A percentile compares a stretch with the other conserved stretches of the same genome.
Conservation (phyloP, 495 filamentous ascomycete species). For the Hypoxylon lenormandii region DNA sequence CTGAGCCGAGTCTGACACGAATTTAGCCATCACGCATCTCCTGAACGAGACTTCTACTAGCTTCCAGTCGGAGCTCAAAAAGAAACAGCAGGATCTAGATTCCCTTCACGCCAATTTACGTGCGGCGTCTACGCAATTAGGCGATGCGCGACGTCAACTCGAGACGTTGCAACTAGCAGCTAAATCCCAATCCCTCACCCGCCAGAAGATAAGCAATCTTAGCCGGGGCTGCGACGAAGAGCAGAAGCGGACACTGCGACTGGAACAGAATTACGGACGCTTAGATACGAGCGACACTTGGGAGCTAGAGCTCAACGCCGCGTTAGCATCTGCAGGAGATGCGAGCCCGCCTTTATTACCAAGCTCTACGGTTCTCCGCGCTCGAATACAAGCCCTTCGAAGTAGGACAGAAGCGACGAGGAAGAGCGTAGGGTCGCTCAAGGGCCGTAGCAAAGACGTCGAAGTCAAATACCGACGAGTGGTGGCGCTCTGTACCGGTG, state of each 20-base stretch:
- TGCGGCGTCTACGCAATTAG: constrained; percentile 79
- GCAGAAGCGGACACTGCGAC: constrained; percentile 53
- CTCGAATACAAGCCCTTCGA: constrained; percentile 61
- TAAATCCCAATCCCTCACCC: constrained; percentile 57
- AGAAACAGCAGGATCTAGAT: constrained; percentile 85
- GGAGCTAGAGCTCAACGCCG: constrained; percentile 55
- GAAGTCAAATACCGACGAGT: constrained; percentile 77
- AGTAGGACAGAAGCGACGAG: constrained; percentile 70
- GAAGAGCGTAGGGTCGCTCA: constrained; percentile 67
- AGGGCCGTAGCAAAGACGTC: constrained; percentile 71
- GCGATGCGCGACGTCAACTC: constrained; percentile 76
- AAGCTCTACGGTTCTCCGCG: constrained; percentile 54
- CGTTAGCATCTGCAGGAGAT: constrained; percentile 38
- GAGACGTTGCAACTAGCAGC: constrained; percentile 72
- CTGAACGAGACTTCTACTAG: constrained; percentile 77
- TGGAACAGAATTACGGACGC: constrained; percentile 56
- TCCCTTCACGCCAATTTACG: constrained; percentile 79
- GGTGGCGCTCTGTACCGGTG: constrained; percentile 74
- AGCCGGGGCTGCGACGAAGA: constrained; percentile 63
- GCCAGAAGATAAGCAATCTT: constrained; percentile 63
- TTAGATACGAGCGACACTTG: constrained; percentile 53
- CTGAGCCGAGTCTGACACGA: constrained; percentile 13
- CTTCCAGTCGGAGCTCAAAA: constrained; percentile 77
- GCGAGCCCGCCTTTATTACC: constrained; percentile 49
- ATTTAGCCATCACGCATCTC: constrained; percentile 75